Conservation (phyloP, 768 basidiomycete species). For the Boletellus ananas region DNA sequence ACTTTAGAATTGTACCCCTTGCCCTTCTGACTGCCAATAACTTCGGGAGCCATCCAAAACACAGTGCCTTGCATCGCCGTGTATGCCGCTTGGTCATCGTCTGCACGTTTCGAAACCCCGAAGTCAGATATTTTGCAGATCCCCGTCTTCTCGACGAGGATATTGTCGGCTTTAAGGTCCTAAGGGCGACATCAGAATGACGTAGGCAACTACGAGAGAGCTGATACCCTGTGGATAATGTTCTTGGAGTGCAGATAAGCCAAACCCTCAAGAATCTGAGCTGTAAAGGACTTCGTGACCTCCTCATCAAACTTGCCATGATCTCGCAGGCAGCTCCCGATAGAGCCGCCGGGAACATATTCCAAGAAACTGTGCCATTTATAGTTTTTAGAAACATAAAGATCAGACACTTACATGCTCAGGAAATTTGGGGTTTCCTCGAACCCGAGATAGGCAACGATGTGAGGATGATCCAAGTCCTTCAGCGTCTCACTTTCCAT, state of each 20-base stretch:
- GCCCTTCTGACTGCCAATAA: constrained; percentile 73
- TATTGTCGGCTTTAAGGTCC: constrained; percentile 98
- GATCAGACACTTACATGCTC: constrained; percentile 71
- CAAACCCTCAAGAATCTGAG: constrained; percentile 86
- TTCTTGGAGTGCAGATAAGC: constrained; percentile 90
- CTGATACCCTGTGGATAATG: constrained; percentile 83
- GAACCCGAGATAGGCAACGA: constrained; percentile 95
- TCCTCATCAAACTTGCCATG: constrained; percentile 92
- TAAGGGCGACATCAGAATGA: constrained; percentile 28
- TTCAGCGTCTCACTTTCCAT: constrained; percentile 95
- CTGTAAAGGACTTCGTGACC: constrained; percentile 88
- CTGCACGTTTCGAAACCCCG: constrained; percentile 95
- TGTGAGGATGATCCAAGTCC: constrained; percentile 94
- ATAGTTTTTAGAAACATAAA: background rate
- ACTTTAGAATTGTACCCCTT: constrained; percentile 96
- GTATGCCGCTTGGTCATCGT: constrained; percentile 76
- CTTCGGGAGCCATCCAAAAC: constrained; percentile 99
- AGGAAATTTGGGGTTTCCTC: constrained; percentile 85
- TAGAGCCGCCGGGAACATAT: constrained; percentile 96
- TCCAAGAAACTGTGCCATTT: constrained; percentile 77
- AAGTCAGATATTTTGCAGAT: constrained; percentile 98
- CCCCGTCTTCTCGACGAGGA: constrained; percentile 89
- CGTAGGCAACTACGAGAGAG: background rate
- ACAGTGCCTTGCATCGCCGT: constrained; percentile 98
- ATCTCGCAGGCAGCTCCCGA: constrained; percentile 84